Evolutionary conservation across 306 rosid genomes (phyloP).

Genomic region (Acmispon strigosus): DNA sequence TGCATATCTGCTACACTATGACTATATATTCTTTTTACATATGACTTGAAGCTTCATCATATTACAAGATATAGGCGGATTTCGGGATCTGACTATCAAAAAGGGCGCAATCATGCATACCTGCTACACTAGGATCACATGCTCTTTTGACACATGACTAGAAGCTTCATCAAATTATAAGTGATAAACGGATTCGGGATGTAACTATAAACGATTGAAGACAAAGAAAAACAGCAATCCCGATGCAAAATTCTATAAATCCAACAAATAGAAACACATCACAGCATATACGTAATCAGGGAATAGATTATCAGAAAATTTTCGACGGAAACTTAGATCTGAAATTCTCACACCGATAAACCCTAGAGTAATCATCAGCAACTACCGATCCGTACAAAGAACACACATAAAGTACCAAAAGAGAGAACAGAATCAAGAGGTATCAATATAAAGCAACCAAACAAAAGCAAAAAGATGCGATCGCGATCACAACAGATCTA

Average conservation of each 20-base stretch:
- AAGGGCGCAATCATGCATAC: too few species aligned
- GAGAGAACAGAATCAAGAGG: neutral
- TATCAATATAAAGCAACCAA: neutral
- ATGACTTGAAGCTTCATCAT: too few species aligned
- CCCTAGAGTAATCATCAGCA: neutral
- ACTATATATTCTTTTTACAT: too few species aligned
- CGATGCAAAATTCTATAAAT: neutral
- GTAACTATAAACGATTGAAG: neutral
- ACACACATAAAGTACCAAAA: neutral
- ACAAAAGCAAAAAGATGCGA: neutral
- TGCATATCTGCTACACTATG: too few species aligned
- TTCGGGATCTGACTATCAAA: too few species aligned
- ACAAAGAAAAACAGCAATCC: neutral
- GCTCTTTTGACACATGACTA: too few species aligned
- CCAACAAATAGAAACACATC: neutral
- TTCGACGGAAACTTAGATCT: conserved; percentile 1
- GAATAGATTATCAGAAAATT: neutral
- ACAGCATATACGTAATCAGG: neutral
- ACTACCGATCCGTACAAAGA: neutral
- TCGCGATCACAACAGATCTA: neutral
- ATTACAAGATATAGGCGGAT: too few species aligned
- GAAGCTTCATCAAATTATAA: neutral
- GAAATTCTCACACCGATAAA: neutral
- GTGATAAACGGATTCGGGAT: neutral
- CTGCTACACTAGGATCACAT: too few species aligned